These are phyloP conservation scores for Metschnikowia drakensbergensis DNA, from an alignment of 805 yeast genomes.

Conservation along the genomic window DNA sequence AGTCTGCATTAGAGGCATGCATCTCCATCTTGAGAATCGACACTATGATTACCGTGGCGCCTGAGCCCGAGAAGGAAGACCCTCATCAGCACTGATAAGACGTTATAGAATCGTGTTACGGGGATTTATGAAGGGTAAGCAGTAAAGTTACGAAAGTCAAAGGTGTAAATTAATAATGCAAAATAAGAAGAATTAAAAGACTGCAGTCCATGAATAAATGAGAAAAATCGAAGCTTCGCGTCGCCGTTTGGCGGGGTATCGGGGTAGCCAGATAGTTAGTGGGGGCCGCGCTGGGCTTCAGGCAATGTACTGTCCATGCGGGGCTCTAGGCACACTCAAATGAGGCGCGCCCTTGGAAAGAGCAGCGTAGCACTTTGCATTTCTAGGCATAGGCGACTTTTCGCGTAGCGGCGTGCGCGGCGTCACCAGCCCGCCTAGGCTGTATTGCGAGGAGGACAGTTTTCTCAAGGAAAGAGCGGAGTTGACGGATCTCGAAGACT, in stretches of 20 bases:
- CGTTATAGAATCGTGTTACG: not conserved
- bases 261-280: not conserved
- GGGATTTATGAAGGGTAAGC: not conserved
- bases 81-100: constrained; percentile 70
- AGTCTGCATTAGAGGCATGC: constrained; percentile 97
- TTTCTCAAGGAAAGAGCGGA: constrained; percentile 16
- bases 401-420: constrained; percentile 18
- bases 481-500: constrained; percentile 9
- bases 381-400: constrained; percentile 9
- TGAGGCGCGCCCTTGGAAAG: constrained; percentile 3
- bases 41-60: constrained; percentile 96
- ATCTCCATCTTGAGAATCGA: constrained; percentile 95
- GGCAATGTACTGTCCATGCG: not conserved
- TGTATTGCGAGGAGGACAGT: constrained; percentile 10
- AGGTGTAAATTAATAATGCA: constrained; percentile 5
- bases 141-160: not conserved
- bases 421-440: constrained; percentile 8
- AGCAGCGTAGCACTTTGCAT: not conserved
- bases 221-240: not conserved
- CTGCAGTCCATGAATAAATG: not conserved
- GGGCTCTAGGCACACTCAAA: constrained; percentile 1
- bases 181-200: not conserved
- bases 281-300: not conserved
- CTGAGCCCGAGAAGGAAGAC: constrained; percentile 89
- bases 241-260: not conserved